phyloP scores from a whole-genome alignment of 2,329 filamentous ascomycete species.

The Claviceps sp. region DNA sequence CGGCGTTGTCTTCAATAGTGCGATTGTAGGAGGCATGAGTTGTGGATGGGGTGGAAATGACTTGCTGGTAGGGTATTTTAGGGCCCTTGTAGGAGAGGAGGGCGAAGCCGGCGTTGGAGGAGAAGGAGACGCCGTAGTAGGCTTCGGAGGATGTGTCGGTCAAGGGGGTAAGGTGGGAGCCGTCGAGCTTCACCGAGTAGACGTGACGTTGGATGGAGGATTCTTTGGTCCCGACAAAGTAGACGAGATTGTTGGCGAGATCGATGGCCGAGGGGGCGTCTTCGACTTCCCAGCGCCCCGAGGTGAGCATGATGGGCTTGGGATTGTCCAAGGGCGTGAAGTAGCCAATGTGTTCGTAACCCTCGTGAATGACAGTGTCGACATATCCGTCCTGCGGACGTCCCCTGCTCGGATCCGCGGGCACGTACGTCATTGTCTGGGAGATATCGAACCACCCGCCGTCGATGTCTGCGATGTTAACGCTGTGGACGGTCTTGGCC shows the following conservation, averaged over 20 bases:
- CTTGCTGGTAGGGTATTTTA: conserved; percentile 77
- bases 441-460: conserved; percentile 96
- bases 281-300: conserved; percentile 85
- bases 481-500: conserved; percentile 65
- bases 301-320: conserved; percentile 73
- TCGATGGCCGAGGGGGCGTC: conserved; percentile 75
- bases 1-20: conserved; percentile 64
- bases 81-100: conserved; percentile 79
- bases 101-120: conserved; percentile 64
- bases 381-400: conserved; percentile 80
- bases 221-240: conserved; percentile 79
- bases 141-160: conserved; percentile 61
- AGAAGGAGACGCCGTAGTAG: conserved; percentile 78
- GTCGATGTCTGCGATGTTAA: conserved; percentile 73
- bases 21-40: conserved; percentile 45
- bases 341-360: conserved; percentile 85
- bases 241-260: conserved; percentile 72
- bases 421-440: conserved; percentile 72
- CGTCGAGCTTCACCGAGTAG: conserved; percentile 79
- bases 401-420: conserved; percentile 64
- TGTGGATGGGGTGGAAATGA: conserved; percentile 69
- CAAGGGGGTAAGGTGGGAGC: conserved; percentile 56
- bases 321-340: conserved; percentile 78
- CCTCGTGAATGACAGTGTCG: conserved; percentile 74
- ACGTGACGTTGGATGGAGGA: conserved; percentile 82